These are phyloP conservation scores for Sarocladium strictum DNA, from an alignment of 2,329 filamentous ascomycete species.

Conservation along the genomic window DNA sequence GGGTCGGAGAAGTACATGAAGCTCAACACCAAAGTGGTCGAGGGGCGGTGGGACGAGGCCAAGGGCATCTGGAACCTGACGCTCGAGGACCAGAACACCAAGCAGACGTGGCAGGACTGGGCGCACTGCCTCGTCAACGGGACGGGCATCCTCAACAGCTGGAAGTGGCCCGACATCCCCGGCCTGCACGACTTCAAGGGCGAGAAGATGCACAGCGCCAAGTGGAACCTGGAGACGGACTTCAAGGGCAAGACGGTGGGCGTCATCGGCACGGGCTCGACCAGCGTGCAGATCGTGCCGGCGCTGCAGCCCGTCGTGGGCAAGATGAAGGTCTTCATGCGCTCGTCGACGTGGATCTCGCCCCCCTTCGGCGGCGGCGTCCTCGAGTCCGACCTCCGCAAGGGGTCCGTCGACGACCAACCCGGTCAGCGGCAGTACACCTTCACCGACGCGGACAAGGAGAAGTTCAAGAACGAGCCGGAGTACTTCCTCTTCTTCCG, in stretches of 20 bases:
- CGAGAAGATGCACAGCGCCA: conserved; percentile 43
- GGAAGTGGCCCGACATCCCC: conserved; percentile 44
- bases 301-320: conserved; percentile 29
- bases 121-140: conserved; percentile 43
- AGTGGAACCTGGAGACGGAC: conserved; percentile 39
- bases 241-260: conserved; percentile 39
- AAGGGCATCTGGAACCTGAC: conserved; percentile 29
- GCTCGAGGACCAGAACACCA: conserved; percentile 19
- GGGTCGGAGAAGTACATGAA: conserved; percentile 35
- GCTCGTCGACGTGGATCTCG: conserved; percentile 24
- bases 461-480: conserved; percentile 32
- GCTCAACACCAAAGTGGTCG: conserved; percentile 35
- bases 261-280: conserved; percentile 48
- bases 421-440: conserved; percentile 33
- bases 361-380: conserved; percentile 18
- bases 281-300: conserved; percentile 45
- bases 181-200: conserved; percentile 46
- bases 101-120: conserved; percentile 25
- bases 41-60: conserved; percentile 36
- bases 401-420: conserved; percentile 21
- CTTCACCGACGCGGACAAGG: conserved; percentile 31
- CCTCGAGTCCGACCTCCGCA: conserved; percentile 20
- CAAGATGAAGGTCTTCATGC: conserved; percentile 23
- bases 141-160: conserved; percentile 44
- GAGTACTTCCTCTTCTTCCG: conserved; percentile 34